Base-by-base conservation (phyloP, 495 filamentous ascomycete genomes). In the Neurospora sp. region DNA sequence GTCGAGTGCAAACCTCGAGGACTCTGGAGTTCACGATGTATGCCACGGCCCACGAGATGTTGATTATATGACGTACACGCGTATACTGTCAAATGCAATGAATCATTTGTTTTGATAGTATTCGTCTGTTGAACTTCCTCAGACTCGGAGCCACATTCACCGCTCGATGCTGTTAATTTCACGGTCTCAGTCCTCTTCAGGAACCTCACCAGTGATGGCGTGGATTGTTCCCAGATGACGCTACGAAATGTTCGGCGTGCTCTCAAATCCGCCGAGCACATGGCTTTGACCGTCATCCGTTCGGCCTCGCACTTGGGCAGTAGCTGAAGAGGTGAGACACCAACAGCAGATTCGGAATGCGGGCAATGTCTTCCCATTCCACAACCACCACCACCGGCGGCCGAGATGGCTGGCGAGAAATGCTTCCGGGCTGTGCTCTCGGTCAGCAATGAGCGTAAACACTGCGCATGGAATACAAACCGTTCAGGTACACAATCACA, bases 321-420 rank as follows among this genome's bases (percentile, higher is more conserved):
- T 3, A 35, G 23, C 27, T 35, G 54, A 66, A 6, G 14, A 66
- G 27, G 54, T 66, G 54, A 66, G 54, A 71, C 62, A 42, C 27
- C 0, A 40, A 44, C 27, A 66, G 12, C 5, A 18, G 12, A 37
- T n/a, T 70, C 69, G 74, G 74, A 75, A 75, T 75, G 74, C 60
- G 41, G 27, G 37, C 31, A 72, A 72, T 70, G 44, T 72, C 14
- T 37, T 38, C 40, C 41, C 74, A 75, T 75, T 75, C 74, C 74
- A 69, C n/a, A 18, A 41, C 73, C 46, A 39, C 10, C 31, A 72
- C 54, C 27, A 35, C 14, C 54, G 54, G 27, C 54, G 0, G 54
- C 27, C 54, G 54, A 66, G 54, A 66, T 66, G 54, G 54, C 54
- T 66, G 54, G 54, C 54, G 54, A 66, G 27, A 66, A 66, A 66